Evolutionary conservation across 169 alveolate species (phyloP).

Genomic region (Ichthyophthirius multifiliis): DNA sequence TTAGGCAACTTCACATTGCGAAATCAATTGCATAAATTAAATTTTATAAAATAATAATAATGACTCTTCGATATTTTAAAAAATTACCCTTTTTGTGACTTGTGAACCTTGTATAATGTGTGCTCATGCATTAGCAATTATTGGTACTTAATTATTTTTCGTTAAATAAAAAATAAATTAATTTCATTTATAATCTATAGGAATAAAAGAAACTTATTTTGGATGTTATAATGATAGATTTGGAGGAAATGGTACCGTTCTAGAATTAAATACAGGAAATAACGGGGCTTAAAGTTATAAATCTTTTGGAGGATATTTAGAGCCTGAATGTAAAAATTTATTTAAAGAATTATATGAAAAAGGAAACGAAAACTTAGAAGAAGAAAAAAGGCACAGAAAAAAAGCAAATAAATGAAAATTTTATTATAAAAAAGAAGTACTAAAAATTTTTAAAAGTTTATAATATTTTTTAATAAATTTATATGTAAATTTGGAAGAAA

Average conservation of each 20-base stretch:
- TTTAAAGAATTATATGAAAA: constrained; percentile 52
- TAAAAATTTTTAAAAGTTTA: too few relatives aligned
- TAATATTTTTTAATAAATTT: too few relatives aligned
- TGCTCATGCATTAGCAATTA: constrained; percentile 47
- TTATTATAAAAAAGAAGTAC: too few relatives aligned
- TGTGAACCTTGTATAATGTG: constrained; percentile 76
- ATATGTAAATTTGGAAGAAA: too few relatives aligned
- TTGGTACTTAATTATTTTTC: neutral
- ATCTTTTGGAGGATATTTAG: constrained; percentile 42
- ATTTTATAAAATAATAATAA: constrained; percentile 28
- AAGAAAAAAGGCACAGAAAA: constrained; percentile 64
- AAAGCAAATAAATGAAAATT: too few relatives aligned
- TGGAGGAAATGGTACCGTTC: constrained; percentile 66
- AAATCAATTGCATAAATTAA: constrained; percentile 49
- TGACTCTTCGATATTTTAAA: constrained; percentile 16
- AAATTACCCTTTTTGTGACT: constrained; percentile 57
- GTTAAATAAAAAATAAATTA: neutral
- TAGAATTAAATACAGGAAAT: constrained; percentile 41
- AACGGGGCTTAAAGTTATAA: neutral
- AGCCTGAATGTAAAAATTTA: constrained; percentile 42
- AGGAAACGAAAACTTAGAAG: constrained; percentile 60
- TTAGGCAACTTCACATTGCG: constrained; percentile 64
- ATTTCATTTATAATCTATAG: neutral
- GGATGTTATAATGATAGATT: constrained; percentile 64
- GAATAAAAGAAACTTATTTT: constrained; percentile 53